Conservation (phyloP, 805 yeast genomes). For the Sungouiozyma intestinalis region DNA sequence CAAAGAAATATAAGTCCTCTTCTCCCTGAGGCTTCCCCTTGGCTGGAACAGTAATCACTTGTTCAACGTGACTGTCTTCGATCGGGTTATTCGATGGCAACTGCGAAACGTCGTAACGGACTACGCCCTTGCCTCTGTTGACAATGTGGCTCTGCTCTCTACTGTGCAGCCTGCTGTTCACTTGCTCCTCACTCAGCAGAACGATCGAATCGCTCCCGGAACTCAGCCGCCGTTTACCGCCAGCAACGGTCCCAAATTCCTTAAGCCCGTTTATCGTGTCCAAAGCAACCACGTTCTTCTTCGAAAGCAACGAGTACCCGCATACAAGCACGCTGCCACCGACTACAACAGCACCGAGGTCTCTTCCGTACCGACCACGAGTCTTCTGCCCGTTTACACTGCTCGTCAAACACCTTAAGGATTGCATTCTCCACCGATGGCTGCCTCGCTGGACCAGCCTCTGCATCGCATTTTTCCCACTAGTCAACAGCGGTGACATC, state of each 20-base stretch:
- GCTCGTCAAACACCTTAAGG: neutral
- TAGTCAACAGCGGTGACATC: neutral
- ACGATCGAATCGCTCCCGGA: slow-evolving; percentile 26
- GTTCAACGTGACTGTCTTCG: slow-evolving; percentile 88
- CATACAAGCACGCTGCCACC: neutral
- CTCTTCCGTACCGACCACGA: neutral
- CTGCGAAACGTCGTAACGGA: slow-evolving; percentile 82
- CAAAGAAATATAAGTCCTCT: slow-evolving; percentile 86
- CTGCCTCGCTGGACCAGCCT: neutral
- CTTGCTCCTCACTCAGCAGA: slow-evolving; percentile 57
- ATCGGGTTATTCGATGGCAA: slow-evolving; percentile 86
- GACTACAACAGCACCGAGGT: neutral
- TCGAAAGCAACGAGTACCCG: neutral
- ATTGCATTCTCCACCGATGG: neutral
- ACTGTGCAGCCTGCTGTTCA: slow-evolving; percentile 55
- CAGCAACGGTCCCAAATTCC: neutral
- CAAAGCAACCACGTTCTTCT: neutral
- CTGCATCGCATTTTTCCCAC: neutral
- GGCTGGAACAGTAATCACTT: slow-evolving; percentile 59
- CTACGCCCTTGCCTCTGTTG: slow-evolving; percentile 77
- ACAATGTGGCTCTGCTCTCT: slow-evolving; percentile 73
- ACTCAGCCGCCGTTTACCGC: neutral
- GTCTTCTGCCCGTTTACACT: neutral
- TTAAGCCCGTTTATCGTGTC: neutral
- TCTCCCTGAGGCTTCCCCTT: slow-evolving; percentile 7